Evolutionary conservation across 2,329 filamentous ascomycete species (phyloP), one percentile per base, ranked within the genome.

Genomic region (Elsinoe perseae): DNA sequence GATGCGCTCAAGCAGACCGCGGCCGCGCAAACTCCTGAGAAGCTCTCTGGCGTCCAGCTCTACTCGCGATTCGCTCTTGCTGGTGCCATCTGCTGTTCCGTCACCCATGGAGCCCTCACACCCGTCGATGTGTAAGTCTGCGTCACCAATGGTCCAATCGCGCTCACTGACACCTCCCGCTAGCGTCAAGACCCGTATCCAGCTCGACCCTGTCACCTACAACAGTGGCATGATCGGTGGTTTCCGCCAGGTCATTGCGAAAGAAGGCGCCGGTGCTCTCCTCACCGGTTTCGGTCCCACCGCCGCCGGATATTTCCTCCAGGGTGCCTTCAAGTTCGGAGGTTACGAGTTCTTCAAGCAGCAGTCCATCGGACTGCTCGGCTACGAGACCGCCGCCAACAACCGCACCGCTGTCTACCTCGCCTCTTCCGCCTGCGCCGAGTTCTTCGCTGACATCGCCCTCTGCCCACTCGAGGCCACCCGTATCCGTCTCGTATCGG

Each of bases 51-150:
- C 61, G 48, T 90, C 64, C 78, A 73, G 59, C 88, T 98, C 68
- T 97, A 97, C 85, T 88, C 89, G 68, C 84, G 89, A 77, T 96
- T 96, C 80, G 92, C 93, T 77, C 87, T 98, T 69, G 91, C 93
- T 69, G 93, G 93, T 78, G 93, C 93, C 68, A 79, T 97, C 80
- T 96, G 93, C 85, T 98, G 93, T 78, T 93, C 91, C 68, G 79
- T 97, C 78, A 98, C 93, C 72, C 93, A 98, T 83, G 93, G 92
- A 76, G 87, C 82, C 70, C 85, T 97, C 69, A 98, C 93, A 66
- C 93, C 93, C 71, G 90, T 98, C 75, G 93, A 98, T 87, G 93
- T 98, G 92, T 97, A 93, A 76, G 92, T 88, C 16, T n/a, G n/a
- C 3, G 12, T 4, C 16, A 14, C 23, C 40, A 50, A 30, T 48